Percentiles rank a stretch among this genome's conserved stretches.
Conservation (phyloP, 805 yeast genomes). For the Aciculoconidium aculeatum region DNA sequence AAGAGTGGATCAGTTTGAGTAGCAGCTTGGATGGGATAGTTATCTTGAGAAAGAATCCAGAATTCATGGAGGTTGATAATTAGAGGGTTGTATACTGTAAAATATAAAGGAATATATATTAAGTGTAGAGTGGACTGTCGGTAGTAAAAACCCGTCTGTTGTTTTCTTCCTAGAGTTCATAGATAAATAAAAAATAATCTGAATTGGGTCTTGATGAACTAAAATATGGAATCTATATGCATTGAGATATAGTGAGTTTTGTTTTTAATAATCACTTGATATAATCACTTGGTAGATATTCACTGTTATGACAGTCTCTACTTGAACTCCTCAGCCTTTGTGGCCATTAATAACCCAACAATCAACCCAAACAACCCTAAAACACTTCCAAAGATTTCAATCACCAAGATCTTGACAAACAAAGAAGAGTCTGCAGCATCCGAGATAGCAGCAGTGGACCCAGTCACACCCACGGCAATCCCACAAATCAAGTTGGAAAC, state of each 20-base stretch:
- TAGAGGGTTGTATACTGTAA: no score
- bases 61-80: conserved; percentile 58
- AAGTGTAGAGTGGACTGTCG: no score
- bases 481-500: conserved; percentile 92
- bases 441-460: conserved; percentile 96
- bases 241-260: no score
- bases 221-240: no score
- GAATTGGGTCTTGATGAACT: no score
- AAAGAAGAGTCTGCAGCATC: conserved; percentile 96
- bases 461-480: conserved; percentile 94
- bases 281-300: no score
- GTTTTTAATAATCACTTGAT: no score
- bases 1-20: conserved; percentile 81
- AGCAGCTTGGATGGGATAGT: conserved; percentile 89
- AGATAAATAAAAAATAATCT: no score
- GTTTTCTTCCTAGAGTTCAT: no score
- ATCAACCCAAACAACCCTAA: conserved; percentile 93
- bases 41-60: conserved; percentile 86
- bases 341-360: conserved; percentile 96
- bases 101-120: no score
- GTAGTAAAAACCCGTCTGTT: no score
- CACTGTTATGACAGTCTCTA: conserved; percentile 19
- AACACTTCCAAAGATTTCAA: conserved; percentile 96
- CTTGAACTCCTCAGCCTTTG: conserved; percentile 84
- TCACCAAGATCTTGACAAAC: conserved; percentile 92